A percentile compares a stretch with the other conserved stretches of the same genome.
Conservation (phyloP, 305 asterid species). For the Fraxinus sp. region DNA sequence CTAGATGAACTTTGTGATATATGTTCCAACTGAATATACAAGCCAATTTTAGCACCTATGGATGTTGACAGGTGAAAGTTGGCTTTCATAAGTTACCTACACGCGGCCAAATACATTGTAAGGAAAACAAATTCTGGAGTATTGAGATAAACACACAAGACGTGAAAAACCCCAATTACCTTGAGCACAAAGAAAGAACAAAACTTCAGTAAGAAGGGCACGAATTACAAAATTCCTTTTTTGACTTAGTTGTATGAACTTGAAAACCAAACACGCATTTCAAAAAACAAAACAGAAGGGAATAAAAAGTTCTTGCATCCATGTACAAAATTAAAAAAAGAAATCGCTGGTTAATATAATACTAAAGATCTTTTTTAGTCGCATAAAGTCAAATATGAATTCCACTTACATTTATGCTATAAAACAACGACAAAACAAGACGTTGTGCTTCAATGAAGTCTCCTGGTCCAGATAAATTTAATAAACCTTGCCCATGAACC, state of each 20-base stretch:
- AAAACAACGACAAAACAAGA: slow-evolving; percentile 84
- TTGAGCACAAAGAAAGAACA: neutral
- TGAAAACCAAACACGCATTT: neutral
- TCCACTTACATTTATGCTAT: slow-evolving; percentile 78
- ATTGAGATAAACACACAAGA: neutral
- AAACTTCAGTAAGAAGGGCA: neutral
- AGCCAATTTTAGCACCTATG: neutral
- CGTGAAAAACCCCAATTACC: neutral
- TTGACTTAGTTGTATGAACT: neutral
- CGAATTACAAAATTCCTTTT: neutral
- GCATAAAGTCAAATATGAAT: neutral
- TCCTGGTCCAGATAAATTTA: slow-evolving; percentile 94
- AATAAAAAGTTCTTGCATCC: neutral
- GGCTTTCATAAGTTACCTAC: neutral
- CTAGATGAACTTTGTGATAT: neutral
- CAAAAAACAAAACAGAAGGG: neutral
- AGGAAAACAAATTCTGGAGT: neutral
- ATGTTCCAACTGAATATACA: neutral
- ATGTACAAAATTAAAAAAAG: neutral
- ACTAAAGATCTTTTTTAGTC: neutral
- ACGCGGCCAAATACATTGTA: neutral
- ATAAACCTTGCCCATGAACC: slow-evolving; percentile 91
- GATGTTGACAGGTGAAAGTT: neutral
- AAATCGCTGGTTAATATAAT: neutral
- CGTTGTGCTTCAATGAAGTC: slow-evolving; percentile 95